Evolutionary conservation across 495 filamentous ascomycete genomes (phyloP).

Genomic region (Cudoniella acicularis): DNA sequence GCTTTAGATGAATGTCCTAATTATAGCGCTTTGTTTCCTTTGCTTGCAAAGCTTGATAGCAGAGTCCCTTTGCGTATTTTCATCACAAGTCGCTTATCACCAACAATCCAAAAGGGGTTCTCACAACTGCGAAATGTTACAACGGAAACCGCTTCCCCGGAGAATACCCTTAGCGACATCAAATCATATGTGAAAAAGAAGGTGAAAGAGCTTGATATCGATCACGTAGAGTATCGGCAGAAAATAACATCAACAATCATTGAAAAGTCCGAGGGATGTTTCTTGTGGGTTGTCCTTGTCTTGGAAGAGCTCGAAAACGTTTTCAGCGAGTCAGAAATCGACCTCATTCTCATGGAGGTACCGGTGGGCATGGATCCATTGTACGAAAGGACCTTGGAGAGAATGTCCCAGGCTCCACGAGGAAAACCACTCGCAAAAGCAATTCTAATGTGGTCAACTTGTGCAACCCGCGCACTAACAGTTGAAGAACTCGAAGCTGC

Average conservation of each 20-base stretch:
- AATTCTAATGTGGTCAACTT: conserved; percentile 18
- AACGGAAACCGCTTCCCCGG: neutral
- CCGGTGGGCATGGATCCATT: conserved; percentile 14
- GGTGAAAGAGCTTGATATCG: neutral
- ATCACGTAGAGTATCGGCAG: neutral
- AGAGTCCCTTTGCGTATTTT: conserved; percentile 3
- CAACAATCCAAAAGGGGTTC: neutral
- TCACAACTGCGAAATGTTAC: neutral
- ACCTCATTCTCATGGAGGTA: conserved; percentile 9
- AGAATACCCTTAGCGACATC: conserved; percentile 13
- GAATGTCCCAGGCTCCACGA: neutral
- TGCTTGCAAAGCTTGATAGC: conserved; percentile 1
- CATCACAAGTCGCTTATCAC: conserved; percentile 8
- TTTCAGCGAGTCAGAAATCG: neutral
- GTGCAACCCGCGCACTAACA: conserved; percentile 4
- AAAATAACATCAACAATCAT: conserved; percentile 12
- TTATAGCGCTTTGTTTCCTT: neutral
- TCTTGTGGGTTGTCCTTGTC: conserved; percentile 21
- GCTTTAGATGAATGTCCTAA: conserved; percentile 23
- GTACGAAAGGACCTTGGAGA: conserved; percentile 7
- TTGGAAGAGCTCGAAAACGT: conserved; percentile 7
- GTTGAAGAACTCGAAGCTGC: conserved; percentile 10
- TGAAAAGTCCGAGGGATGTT: conserved; percentile 9
- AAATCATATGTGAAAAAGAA: neutral
- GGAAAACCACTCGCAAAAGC: conserved; percentile 12